Percentiles rank a stretch among this genome's conserved stretches.
Evolutionary conservation across 1,284 basidiomycete genomes (phyloP).

Genomic region (Tremellales sp.): DNA sequence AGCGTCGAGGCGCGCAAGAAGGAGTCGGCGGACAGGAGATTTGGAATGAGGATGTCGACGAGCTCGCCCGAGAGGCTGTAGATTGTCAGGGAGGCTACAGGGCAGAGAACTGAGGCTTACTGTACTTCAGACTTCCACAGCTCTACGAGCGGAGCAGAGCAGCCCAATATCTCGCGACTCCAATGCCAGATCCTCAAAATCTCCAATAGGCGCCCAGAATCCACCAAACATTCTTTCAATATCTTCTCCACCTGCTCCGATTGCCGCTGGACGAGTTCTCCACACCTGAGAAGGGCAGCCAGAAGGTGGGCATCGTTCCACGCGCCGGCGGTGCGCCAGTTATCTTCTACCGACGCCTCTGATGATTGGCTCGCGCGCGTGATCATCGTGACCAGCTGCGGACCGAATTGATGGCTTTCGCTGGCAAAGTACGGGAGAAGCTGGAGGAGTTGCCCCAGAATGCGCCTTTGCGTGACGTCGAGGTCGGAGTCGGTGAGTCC

Average conservation of each 20-base stretch:
- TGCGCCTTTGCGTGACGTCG: constrained; percentile 15
- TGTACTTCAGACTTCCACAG: constrained; percentile 27
- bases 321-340: constrained; percentile 23
- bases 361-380: background rate
- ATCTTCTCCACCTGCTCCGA: constrained; percentile 13
- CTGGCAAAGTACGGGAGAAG: constrained; percentile 31
- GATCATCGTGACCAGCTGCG: constrained; percentile 18
- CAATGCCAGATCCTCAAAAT: constrained; percentile 59
- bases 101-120: constrained; percentile 12
- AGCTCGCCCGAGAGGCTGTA: constrained; percentile 4
- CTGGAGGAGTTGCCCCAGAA: constrained; percentile 31
- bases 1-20: constrained; percentile 45
- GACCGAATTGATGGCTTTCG: constrained; percentile 22
- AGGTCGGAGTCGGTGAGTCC: constrained; percentile 5
- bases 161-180: constrained; percentile 55
- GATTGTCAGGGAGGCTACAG: background rate
- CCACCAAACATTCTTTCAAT: constrained; percentile 15
- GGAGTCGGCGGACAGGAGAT: constrained; percentile 52
- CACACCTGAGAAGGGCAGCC: constrained; percentile 19
- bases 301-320: constrained; percentile 39
- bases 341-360: constrained; percentile 3
- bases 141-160: constrained; percentile 54
- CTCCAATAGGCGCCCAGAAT: constrained; percentile 49
- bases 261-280: constrained; percentile 14
- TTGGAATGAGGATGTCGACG: constrained; percentile 26